Evolutionary conservation across 2,329 filamentous ascomycete species (phyloP).

Genomic region (Neofusicoccum ribis): DNA sequence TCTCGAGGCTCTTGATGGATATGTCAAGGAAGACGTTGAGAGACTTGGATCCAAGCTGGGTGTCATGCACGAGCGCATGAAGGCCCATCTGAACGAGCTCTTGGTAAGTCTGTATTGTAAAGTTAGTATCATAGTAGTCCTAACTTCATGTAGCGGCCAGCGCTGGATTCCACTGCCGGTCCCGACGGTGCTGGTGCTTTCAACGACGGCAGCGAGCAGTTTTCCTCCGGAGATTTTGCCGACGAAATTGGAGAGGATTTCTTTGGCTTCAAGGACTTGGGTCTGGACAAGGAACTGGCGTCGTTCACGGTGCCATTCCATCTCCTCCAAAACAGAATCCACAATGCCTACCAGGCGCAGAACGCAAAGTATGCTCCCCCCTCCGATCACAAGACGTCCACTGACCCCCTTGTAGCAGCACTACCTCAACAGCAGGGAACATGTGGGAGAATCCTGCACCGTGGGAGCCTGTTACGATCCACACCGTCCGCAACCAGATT

Average conservation of each 20-base stretch:
- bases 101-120: slow-evolving; percentile 49
- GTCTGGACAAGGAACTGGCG: slow-evolving; percentile 83
- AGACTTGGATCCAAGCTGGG: slow-evolving; percentile 75
- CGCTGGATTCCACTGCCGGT: slow-evolving; percentile 71
- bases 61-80: slow-evolving; percentile 92
- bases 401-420: slow-evolving; percentile 46
- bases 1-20: slow-evolving; percentile 76
- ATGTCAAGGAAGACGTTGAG: slow-evolving; percentile 93
- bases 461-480: slow-evolving; percentile 74
- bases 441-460: slow-evolving; percentile 68
- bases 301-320: slow-evolving; percentile 90
- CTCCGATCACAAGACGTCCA: background rate
- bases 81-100: slow-evolving; percentile 86
- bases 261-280: slow-evolving; percentile 96
- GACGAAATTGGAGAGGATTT: slow-evolving; percentile 98
- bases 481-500: slow-evolving; percentile 77
- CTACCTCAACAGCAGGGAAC: slow-evolving; percentile 58
- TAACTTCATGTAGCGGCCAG: slow-evolving; percentile 62
- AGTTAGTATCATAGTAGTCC: slow-evolving; percentile 10
- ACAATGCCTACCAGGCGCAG: slow-evolving; percentile 80
- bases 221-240: slow-evolving; percentile 93
- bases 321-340: slow-evolving; percentile 86
- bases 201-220: slow-evolving; percentile 95
- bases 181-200: slow-evolving; percentile 87
- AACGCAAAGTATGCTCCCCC: slow-evolving; percentile 53